Evolutionary conservation across 1,139 yeast genomes (phyloP).

Genomic region (Yamadazyma siamensis): DNA sequence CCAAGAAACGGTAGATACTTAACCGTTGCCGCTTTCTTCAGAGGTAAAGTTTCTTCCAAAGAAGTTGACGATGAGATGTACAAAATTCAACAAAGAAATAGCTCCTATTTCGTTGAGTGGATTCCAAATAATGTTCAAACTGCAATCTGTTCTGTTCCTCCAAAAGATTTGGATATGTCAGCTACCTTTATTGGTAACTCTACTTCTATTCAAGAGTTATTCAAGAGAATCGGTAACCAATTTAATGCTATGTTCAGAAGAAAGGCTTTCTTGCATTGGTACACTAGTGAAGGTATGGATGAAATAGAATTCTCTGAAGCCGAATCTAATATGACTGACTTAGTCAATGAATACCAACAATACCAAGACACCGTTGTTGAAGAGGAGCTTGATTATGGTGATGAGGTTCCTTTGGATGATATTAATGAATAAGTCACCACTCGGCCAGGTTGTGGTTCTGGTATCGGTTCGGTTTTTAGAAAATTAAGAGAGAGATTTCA

Average conservation of each 20-base stretch:
- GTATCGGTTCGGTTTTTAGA: slow-evolving; percentile 1
- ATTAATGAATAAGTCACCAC: slow-evolving; percentile 33
- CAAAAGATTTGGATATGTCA: slow-evolving; percentile 79
- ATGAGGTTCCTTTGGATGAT: slow-evolving; percentile 60
- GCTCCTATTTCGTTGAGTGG: slow-evolving; percentile 89
- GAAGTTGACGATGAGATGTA: slow-evolving; percentile 94
- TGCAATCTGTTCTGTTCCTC: slow-evolving; percentile 88
- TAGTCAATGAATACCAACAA: slow-evolving; percentile 88
- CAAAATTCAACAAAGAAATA: slow-evolving; percentile 77
- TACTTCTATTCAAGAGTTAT: slow-evolving; percentile 86
- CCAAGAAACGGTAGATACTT: slow-evolving; percentile 88
- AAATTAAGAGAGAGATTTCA: slow-evolving; percentile 1
- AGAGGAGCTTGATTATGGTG: slow-evolving; percentile 68
- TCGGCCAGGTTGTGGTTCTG: background rate
- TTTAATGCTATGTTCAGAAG: slow-evolving; percentile 90
- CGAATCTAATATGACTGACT: slow-evolving; percentile 75
- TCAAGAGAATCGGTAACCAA: slow-evolving; percentile 86
- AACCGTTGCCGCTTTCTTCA: slow-evolving; percentile 91
- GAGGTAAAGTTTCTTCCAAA: slow-evolving; percentile 88
- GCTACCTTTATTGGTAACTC: slow-evolving; percentile 93
- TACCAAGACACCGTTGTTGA: slow-evolving; percentile 81
- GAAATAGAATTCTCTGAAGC: slow-evolving; percentile 93
- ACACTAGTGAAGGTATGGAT: slow-evolving; percentile 93
- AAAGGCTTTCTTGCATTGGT: slow-evolving; percentile 96
- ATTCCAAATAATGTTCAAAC: slow-evolving; percentile 96